These are phyloP conservation scores for Kazachstania kunashirensis DNA, from an alignment of 805 yeast genomes.

Conservation along the genomic window DNA sequence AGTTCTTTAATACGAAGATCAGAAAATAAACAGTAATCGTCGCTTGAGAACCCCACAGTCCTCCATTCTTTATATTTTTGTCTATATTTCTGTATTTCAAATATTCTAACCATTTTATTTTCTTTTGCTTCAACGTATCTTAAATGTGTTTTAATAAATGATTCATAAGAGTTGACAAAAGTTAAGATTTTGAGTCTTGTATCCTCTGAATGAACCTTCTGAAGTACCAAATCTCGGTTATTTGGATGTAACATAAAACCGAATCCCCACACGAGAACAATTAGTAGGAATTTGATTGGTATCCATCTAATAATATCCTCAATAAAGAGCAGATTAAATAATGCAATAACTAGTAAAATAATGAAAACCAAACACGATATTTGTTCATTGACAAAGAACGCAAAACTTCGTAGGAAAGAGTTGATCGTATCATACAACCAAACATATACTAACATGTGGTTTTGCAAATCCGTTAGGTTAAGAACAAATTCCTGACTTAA, in stretches of 20 bases:
- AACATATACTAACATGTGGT: conserved; percentile 62
- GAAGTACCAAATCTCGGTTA: conserved; percentile 38
- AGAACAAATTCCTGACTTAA: conserved; percentile 66
- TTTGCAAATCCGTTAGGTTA: conserved; percentile 77
- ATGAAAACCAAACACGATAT: conserved; percentile 46
- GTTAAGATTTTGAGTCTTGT: conserved; percentile 45
- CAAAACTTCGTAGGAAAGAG: conserved; percentile 42
- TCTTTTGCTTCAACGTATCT: conserved; percentile 35
- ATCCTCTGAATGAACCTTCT: conserved; percentile 49
- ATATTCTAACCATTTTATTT: conserved; percentile 49
- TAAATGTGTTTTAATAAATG: conserved; percentile 32
- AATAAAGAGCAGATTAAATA: conserved; percentile 26
- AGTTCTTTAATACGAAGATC: conserved; percentile 29
- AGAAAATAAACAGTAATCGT: conserved; percentile 44
- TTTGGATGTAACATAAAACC: conserved; percentile 43
- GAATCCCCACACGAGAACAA: conserved; percentile 42
- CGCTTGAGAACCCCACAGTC: conserved; percentile 46
- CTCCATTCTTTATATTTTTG: conserved; percentile 49
- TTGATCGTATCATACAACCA: conserved; percentile 48
- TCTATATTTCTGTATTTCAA: conserved; percentile 52
- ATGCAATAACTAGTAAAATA: conserved; percentile 25
- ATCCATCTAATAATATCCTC: conserved; percentile 22
- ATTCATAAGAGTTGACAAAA: conserved; percentile 42
- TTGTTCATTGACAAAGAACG: conserved; percentile 55
- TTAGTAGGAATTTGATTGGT: conserved; percentile 32